These are phyloP conservation scores for Rhizophora apiculata DNA, from an alignment of 345 rosid genomes.

Conservation along the genomic window DNA sequence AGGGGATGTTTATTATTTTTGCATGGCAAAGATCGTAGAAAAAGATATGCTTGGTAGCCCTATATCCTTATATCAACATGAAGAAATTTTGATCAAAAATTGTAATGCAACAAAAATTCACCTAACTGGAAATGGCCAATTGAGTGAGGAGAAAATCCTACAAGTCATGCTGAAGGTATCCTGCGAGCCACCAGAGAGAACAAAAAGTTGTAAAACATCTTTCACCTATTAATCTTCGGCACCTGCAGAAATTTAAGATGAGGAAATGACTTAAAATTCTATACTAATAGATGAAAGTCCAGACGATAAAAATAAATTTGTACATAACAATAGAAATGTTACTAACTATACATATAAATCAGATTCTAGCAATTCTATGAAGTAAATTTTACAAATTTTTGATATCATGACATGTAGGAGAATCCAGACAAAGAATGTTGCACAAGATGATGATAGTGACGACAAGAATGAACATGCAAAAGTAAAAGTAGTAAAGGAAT, in stretches of 20 bases:
- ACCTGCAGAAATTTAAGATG: constrained; percentile 46
- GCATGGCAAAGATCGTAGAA: constrained; percentile 30
- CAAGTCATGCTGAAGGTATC: constrained; percentile 12
- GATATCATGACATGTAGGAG: no score
- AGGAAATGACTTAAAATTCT: neutral
- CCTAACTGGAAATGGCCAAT: constrained; percentile 16
- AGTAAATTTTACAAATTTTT: no score
- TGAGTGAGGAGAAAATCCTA: constrained; percentile 20
- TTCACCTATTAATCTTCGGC: constrained; percentile 81
- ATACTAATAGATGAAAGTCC: neutral
- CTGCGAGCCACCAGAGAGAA: constrained; percentile 16
- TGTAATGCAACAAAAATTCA: constrained; percentile 14
- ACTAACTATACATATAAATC: neutral
- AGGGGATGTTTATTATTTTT: constrained; percentile 37
- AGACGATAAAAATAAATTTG: neutral
- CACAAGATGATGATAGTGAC: no score
- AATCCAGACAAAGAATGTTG: no score
- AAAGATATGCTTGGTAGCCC: constrained; percentile 10
- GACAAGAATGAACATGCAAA: no score
- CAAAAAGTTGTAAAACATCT: constrained; percentile 11
- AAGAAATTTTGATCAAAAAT: constrained; percentile 15
- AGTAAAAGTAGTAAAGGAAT: no score
- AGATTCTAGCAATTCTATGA: no score
- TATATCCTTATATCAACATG: constrained; percentile 21
- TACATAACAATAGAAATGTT: neutral